phyloP scores from a whole-genome alignment of 495 filamentous ascomycete species.

The Cryomyces minteri region DNA sequence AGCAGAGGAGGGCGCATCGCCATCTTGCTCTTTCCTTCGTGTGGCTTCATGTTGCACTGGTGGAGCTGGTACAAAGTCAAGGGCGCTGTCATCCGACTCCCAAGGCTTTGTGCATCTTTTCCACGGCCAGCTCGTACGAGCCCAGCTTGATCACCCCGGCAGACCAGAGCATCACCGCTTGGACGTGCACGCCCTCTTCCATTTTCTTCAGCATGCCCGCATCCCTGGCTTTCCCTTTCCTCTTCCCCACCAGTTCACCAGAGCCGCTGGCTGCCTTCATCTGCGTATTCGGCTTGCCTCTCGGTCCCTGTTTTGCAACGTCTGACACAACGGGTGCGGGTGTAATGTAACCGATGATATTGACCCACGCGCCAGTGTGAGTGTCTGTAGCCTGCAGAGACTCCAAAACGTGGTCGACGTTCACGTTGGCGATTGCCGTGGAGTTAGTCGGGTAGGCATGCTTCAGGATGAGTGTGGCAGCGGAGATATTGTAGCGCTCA shows the following conservation, averaged over 20 bases:
- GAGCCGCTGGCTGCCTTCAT: neutral
- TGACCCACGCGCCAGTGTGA: slow-evolving; percentile 71
- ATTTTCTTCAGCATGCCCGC: too few species aligned
- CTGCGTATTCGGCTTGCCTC: neutral
- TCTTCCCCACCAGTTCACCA: too few species aligned
- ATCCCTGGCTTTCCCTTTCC: neutral
- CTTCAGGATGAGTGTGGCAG: slow-evolving; percentile 42
- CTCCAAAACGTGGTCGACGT: slow-evolving; percentile 52
- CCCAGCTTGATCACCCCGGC: slow-evolving; percentile 11
- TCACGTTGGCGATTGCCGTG: slow-evolving; percentile 33
- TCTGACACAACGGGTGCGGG: slow-evolving; percentile 1
- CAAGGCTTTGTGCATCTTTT: neutral
- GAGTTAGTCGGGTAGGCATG: slow-evolving; percentile 40
- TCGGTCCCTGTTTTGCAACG: neutral
- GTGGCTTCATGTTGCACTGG: too few species aligned
- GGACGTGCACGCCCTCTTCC: slow-evolving; percentile 1
- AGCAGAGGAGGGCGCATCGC: too few species aligned
- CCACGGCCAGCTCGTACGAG: slow-evolving; percentile 5
- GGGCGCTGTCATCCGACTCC: too few species aligned
- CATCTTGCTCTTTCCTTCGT: too few species aligned
- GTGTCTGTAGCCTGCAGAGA: slow-evolving; percentile 43
- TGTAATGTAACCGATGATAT: slow-evolving; percentile 69
- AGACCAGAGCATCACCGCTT: slow-evolving; percentile 14
- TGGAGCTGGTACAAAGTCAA: too few species aligned
- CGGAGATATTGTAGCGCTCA: slow-evolving; percentile 39